Base-by-base conservation (phyloP, 805 yeast genomes). In the Nakazawaea peltata region DNA sequence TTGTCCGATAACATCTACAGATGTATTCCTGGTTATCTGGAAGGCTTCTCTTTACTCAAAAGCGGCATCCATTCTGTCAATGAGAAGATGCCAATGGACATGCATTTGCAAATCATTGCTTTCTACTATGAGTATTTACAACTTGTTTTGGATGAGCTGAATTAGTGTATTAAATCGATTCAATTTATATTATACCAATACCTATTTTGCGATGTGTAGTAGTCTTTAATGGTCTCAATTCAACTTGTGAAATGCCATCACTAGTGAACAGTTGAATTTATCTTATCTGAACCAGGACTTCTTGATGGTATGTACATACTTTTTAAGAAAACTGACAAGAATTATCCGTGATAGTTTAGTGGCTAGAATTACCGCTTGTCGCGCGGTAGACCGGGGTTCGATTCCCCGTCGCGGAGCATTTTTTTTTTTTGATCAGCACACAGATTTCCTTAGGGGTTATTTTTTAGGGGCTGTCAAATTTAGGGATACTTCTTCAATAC, bases 31-130 rank as follows among this genome's bases (percentile, higher is more conserved):
- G 68, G 64, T 25, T 52, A 55, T 19, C 32, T 41, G 9, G 39
- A 40, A 15, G 19, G n/a, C n/a, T 29, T 40, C 3, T 40, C 39
- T 12, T 21, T 34, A 13, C 19, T 44, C 21, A 59, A 56, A 26
- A 51, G 51, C 28, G 56, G 63, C 28, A 56, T 65, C 23, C 88
- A 81, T 55, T 71, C 81, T 19, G 79, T 78, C 13, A 69, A 79
- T 49, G 88, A 81, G 49, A 65, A 60, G 43, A 50, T 74, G 23
- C 52, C 57, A 9, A 54, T 74, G 43, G 68, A 67, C 35, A 57
- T 64, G 25, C 87, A 80, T 51, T 51, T 81, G 43, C 71, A 72
- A 37, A 55, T 69, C 16, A 57, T 72, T 25, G 76, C 72, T 0
- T 75, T 73, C 51, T 60, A 67, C 44, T 73, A 72, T 45, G 68